Evolutionary conservation across 192 early-diverging fungal genomes (phyloP).

Genomic region (Backusella circina): DNA sequence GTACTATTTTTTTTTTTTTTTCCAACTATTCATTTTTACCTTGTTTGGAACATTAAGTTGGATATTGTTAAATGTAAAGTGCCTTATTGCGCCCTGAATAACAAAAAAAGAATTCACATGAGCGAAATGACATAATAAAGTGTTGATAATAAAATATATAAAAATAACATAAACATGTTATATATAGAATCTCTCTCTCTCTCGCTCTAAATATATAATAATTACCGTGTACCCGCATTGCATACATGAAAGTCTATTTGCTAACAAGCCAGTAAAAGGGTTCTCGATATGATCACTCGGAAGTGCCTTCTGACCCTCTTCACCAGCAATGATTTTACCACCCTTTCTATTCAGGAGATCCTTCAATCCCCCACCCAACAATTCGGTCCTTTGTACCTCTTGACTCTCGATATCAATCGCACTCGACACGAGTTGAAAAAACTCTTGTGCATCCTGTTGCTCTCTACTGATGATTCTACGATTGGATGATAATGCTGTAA

Average conservation of each 20-base stretch:
- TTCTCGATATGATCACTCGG: constrained; percentile 26
- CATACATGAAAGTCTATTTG: constrained; percentile 70
- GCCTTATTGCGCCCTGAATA: constrained; percentile 60
- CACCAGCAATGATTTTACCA: neutral
- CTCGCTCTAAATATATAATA: constrained; percentile 17
- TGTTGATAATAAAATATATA: neutral
- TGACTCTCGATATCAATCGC: constrained; percentile 63
- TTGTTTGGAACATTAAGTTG: constrained; percentile 62
- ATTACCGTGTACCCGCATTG: constrained; percentile 71
- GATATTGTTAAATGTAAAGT: constrained; percentile 80
- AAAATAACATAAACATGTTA: neutral
- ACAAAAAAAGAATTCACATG: neutral
- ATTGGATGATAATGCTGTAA: constrained; percentile 51
- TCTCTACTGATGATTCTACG: constrained; percentile 60
- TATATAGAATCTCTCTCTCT: neutral
- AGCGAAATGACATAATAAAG: neutral
- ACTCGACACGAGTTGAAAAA: constrained; percentile 76
- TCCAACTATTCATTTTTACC: neutral
- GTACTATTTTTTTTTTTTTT: constrained; percentile 17
- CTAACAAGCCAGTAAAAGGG: constrained; percentile 77
- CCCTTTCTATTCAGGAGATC: neutral
- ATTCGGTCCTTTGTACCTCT: neutral
- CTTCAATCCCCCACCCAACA: constrained; percentile 4
- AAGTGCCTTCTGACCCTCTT: neutral
- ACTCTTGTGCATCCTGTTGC: constrained; percentile 89